These are phyloP conservation scores for Nidularia pulvinata DNA, from an alignment of 768 basidiomycete genomes.

Conservation along the genomic window DNA sequence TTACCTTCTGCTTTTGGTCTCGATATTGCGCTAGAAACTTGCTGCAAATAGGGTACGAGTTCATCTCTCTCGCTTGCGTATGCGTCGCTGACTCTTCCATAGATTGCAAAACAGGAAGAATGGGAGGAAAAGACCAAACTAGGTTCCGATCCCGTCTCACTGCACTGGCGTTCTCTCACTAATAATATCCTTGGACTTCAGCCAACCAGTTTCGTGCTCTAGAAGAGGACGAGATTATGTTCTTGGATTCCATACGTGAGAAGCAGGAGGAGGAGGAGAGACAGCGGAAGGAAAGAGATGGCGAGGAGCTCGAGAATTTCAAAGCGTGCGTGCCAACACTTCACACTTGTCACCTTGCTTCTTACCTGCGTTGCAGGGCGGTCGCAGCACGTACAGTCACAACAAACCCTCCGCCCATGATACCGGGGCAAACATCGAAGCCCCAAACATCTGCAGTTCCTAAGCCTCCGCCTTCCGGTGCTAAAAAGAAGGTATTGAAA, in stretches of 20 bases:
- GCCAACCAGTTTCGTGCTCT: constrained; percentile 89
- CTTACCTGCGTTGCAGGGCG: constrained; percentile 27
- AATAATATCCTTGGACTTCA: constrained; percentile 20
- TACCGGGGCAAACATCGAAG: constrained; percentile 22
- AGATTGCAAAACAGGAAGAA: constrained; percentile 92
- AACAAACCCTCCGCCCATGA: constrained; percentile 39
- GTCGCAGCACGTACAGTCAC: constrained; percentile 70
- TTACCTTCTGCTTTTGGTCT: constrained; percentile 44
- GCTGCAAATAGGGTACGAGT: constrained; percentile 79
- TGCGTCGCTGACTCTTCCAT: constrained; percentile 9
- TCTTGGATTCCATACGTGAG: constrained; percentile 81
- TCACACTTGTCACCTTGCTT: no score
- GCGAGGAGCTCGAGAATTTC: constrained; percentile 77
- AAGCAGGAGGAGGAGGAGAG: constrained; percentile 77
- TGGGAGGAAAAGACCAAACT: constrained; percentile 92
- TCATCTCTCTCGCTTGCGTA: not conserved
- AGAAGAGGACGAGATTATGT: constrained; percentile 90
- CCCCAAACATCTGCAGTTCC: constrained; percentile 27
- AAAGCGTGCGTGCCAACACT: constrained; percentile 53
- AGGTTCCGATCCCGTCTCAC: constrained; percentile 22
- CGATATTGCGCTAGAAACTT: constrained; percentile 69
- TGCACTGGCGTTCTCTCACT: constrained; percentile 8
- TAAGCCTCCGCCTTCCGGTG: constrained; percentile 23
- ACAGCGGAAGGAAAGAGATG: constrained; percentile 71
- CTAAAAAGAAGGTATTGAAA: constrained; percentile 70